Evolutionary conservation across 805 yeast species (phyloP), one percentile per base, ranked within the genome.

Genomic region (Candida schatavii): DNA sequence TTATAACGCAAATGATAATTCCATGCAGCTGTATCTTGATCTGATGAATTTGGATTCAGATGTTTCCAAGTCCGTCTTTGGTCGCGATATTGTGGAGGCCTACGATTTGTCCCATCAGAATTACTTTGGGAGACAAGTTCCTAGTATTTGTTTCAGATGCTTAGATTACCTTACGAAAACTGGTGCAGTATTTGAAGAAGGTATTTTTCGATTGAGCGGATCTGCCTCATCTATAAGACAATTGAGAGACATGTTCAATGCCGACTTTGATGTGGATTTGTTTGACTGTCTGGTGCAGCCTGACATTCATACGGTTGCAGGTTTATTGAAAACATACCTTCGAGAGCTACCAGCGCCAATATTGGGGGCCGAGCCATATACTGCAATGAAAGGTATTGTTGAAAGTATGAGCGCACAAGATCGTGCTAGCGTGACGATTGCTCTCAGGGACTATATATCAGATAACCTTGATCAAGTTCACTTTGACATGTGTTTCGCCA

Each of bases 191-290:
- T 77, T 77, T 46, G 93, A 88, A 59, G 96, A 89, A 55, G 99
- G 99, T 9, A 78, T 91, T 2, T 93, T 93, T 68, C 73, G 99
- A 46, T 68, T 89, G 43, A 87, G 90, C 62, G 98, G 98, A 3
- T 87, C 95, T 28, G 85, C 89, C 42, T 75, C 88, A 1, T 74
- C 83, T 40, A 88, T 87, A 30, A 78, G 82, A 48, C 77, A 71
- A 31, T 71, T 87, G 44, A 86, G 83, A 52, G 86, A 78, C 36
- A 70, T 66, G 36, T 91, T 85, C 66, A 87, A 89, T 56, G 69
- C 59, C 10, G 70, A 75, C 4, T 75, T 76, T 43, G 97, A 90
- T 57, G 68, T 86, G 35, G 88, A 87, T 54, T 68, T 90, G 40
- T 74, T 70, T 47, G 61, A 63, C 28, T 48, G 76, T 20, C 59